Percentiles rank a stretch among this genome's conserved stretches.
These are phyloP conservation scores for Schoenoplectus triqueter DNA, from an alignment of 202 grass and related monocot species.

Conservation along the genomic window DNA sequence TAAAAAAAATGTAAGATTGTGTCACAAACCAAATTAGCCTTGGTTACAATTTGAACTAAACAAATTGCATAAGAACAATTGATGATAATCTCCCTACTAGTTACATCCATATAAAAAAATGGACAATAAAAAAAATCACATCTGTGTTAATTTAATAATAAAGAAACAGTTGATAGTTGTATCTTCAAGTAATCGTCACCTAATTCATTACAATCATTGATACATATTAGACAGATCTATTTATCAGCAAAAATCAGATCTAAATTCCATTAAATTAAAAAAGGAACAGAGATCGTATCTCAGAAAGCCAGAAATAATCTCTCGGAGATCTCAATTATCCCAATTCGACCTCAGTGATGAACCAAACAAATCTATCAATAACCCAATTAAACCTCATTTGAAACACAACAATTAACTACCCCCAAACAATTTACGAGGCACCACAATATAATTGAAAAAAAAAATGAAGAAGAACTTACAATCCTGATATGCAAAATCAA, in stretches of 20 bases:
- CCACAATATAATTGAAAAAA: not conserved
- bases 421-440: not conserved
- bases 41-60: not conserved
- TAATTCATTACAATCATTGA: not conserved
- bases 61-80: not conserved
- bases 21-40: not conserved
- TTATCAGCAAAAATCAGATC: not conserved
- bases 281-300: not conserved
- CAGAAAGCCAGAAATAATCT: not conserved
- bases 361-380: not conserved
- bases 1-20: no score
- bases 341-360: not conserved
- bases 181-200: not conserved
- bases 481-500: not conserved
- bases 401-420: not conserved
- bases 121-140: not conserved
- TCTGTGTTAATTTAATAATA: not conserved
- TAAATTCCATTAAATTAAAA: not conserved
- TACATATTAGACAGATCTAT: not conserved
- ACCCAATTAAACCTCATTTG: not conserved
- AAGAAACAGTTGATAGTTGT: not conserved
- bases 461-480: slow-evolving; percentile 30
- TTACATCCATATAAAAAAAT: not conserved
- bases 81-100: not conserved
- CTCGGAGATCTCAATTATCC: not conserved